These are phyloP conservation scores for Vaccinium macrocarpon DNA, from an alignment of 148 eudicot species.

Conservation along the genomic window DNA sequence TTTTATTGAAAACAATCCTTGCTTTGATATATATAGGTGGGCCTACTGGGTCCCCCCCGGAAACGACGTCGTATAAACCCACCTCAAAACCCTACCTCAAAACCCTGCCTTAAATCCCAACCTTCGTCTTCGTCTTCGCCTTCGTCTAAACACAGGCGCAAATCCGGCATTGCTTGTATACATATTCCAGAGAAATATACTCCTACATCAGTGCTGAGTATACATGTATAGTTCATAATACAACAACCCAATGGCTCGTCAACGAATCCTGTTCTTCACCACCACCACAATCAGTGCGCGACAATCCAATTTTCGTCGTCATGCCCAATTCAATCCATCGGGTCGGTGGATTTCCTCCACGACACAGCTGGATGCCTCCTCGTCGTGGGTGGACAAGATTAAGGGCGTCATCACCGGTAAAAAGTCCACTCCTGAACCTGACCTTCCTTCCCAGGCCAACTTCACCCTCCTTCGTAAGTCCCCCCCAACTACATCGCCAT, in stretches of 20 bases:
- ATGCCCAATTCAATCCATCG: background rate
- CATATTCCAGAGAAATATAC: background rate
- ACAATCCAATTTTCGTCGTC: background rate
- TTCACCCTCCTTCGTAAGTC: constrained; percentile 60
- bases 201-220: background rate
- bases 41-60: too few relatives aligned
- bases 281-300: background rate
- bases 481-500: background rate
- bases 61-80: background rate
- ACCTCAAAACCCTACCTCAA: background rate
- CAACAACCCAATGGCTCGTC: background rate
- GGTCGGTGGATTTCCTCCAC: constrained; percentile 48
- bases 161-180: background rate
- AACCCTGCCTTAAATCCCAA: background rate
- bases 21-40: too few relatives aligned
- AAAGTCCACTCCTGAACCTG: constrained; percentile 25
- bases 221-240: too few relatives aligned
- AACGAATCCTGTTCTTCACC: background rate
- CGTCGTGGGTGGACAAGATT: constrained; percentile 76
- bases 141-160: background rate
- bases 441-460: constrained; percentile 19
- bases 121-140: background rate
- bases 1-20: too few relatives aligned
- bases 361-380: constrained; percentile 27
- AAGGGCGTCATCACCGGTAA: constrained; percentile 71